Percentiles rank a stretch among this genome's conserved stretches.
phyloP scores from a whole-genome alignment of 2,329 filamentous ascomycete genomes.

The Aureobasidium sp. region DNA sequence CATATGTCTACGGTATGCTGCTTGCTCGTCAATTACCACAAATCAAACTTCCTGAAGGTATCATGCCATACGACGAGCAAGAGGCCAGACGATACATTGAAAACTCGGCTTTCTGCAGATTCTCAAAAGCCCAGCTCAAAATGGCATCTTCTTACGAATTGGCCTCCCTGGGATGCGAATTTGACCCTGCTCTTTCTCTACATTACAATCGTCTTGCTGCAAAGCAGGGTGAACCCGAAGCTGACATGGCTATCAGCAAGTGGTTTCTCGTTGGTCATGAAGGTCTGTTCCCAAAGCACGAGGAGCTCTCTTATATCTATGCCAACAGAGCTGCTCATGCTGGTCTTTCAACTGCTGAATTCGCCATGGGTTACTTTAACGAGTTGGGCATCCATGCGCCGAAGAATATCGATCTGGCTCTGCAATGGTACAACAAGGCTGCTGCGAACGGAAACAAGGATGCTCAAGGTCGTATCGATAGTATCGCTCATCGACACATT shows the following conservation, averaged over 20 bases:
- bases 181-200: constrained; percentile 90
- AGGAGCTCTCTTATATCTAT: constrained; percentile 92
- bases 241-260: constrained; percentile 95
- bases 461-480: constrained; percentile 83
- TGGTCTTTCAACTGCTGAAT: constrained; percentile 91
- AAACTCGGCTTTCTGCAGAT: constrained; percentile 95
- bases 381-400: constrained; percentile 95
- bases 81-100: constrained; percentile 90
- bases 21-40: constrained; percentile 92
- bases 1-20: constrained; percentile 92
- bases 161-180: constrained; percentile 93
- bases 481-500: constrained; percentile 78
- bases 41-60: constrained; percentile 78
- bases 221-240: constrained; percentile 91
- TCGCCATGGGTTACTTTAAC: constrained; percentile 97
- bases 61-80: constrained; percentile 76
- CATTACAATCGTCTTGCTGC: constrained; percentile 97
- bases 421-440: constrained; percentile 91
- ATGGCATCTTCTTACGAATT: constrained; percentile 98
- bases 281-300: constrained; percentile 93
- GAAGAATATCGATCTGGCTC: constrained; percentile 84
- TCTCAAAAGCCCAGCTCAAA: constrained; percentile 96
- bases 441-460: constrained; percentile 94
- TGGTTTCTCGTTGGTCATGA: constrained; percentile 99
- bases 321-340: constrained; percentile 86